A percentile compares a stretch with the other conserved stretches of the same genome.
These are phyloP conservation scores for Phytophthora crassamura DNA, from an alignment of 352 stramenopile genomes.

Conservation along the genomic window DNA sequence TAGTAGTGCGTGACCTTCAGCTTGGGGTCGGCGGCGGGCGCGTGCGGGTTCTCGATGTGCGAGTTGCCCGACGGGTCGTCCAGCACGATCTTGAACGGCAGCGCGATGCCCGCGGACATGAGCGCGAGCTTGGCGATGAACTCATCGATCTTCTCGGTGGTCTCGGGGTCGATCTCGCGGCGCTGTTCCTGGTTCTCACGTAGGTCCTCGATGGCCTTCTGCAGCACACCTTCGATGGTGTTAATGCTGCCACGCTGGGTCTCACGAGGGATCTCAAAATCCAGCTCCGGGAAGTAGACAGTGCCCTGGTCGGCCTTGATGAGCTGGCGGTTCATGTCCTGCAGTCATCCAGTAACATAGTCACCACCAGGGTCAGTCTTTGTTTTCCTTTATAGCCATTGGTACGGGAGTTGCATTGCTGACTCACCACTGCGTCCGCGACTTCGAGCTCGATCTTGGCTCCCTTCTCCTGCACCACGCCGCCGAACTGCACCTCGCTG, in stretches of 20 bases:
- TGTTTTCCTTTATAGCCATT: not conserved
- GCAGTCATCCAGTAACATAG: slow-evolving; percentile 3
- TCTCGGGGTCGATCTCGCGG: slow-evolving; percentile 79
- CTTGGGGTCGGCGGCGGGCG: slow-evolving; percentile 80
- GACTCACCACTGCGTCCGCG: slow-evolving; percentile 33
- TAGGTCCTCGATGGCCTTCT: slow-evolving; percentile 78
- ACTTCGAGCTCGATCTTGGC: slow-evolving; percentile 64
- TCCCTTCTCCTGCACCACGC: slow-evolving; percentile 74
- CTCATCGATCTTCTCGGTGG: slow-evolving; percentile 77
- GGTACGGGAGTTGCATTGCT: not conserved
- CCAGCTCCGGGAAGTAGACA: slow-evolving; percentile 78
- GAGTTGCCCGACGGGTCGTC: slow-evolving; percentile 92
- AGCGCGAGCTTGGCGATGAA: slow-evolving; percentile 82
- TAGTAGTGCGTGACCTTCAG: slow-evolving; percentile 78
- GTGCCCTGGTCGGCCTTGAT: slow-evolving; percentile 91
- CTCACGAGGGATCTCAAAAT: slow-evolving; percentile 92
- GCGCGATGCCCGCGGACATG: slow-evolving; percentile 61
- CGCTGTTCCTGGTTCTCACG: slow-evolving; percentile 82
- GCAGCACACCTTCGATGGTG: slow-evolving; percentile 82
- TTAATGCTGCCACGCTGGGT: slow-evolving; percentile 90
- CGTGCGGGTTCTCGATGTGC: slow-evolving; percentile 91
- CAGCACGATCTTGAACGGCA: slow-evolving; percentile 88
- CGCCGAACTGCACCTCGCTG: slow-evolving; percentile 75
- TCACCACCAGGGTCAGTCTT: slow-evolving; percentile 1
- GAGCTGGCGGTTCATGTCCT: slow-evolving; percentile 91